Conservation (phyloP, 1,284 basidiomycete species). For the Ganoderma multipileum region DNA sequence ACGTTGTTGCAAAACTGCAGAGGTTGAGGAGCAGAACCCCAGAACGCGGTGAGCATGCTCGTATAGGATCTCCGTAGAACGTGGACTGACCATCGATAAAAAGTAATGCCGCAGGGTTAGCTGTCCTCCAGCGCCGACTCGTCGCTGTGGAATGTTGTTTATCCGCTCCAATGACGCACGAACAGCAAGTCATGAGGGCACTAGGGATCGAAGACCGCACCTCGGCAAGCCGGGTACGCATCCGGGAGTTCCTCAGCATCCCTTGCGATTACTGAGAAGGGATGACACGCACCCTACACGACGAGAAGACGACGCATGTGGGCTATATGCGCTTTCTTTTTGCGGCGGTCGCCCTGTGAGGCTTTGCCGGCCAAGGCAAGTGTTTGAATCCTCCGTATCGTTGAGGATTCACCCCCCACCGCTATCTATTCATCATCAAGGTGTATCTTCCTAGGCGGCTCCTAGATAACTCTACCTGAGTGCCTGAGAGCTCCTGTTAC, state of each 20-base stretch:
- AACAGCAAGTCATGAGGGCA: not conserved
- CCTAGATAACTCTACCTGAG: too few relatives aligned
- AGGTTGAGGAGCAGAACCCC: not conserved
- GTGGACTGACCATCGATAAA: not conserved
- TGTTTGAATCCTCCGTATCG: too few relatives aligned
- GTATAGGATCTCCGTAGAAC: not conserved
- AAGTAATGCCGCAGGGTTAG: not conserved
- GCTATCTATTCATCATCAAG: too few relatives aligned
- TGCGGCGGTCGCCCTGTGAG: too few relatives aligned
- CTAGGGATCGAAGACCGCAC: not conserved
- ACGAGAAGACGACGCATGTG: not conserved
- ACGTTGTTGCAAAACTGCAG: not conserved
- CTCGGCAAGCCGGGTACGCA: not conserved
- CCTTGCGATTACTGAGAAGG: not conserved
- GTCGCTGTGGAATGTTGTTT: not conserved
- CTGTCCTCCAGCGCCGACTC: not conserved
- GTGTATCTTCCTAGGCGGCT: too few relatives aligned
- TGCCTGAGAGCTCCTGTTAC: too few relatives aligned
- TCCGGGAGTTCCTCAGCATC: not conserved
- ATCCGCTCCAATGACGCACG: not conserved
- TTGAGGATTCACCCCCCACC: too few relatives aligned
- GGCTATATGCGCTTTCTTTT: not conserved
- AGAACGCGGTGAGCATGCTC: conserved; percentile 6
- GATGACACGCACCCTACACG: not conserved
- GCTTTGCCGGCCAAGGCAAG: too few relatives aligned